Conservation (phyloP, 805 yeast species). For the Myxozyma monticola region DNA sequence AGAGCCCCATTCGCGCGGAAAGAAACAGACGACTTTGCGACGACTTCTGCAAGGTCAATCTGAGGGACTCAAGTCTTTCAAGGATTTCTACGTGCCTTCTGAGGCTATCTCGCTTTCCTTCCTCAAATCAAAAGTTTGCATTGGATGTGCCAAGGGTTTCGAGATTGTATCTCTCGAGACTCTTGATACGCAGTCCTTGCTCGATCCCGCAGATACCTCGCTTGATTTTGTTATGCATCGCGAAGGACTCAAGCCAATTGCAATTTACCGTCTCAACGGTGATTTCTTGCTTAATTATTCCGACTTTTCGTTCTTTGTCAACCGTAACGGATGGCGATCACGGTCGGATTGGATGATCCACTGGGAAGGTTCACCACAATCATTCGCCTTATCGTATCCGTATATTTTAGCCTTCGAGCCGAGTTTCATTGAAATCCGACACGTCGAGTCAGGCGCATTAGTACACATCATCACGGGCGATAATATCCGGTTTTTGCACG, state of each 20-base stretch:
- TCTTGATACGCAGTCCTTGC: slow-evolving; percentile 79
- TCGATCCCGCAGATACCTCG: slow-evolving; percentile 98
- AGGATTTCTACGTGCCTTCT: slow-evolving; percentile 78
- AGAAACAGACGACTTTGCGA: slow-evolving; percentile 44
- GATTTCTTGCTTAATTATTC: slow-evolving; percentile 87
- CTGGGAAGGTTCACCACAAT: slow-evolving; percentile 96
- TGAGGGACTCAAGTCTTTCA: slow-evolving; percentile 67
- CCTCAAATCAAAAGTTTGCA: slow-evolving; percentile 81
- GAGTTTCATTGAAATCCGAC: slow-evolving; percentile 86
- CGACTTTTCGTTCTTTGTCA: slow-evolving; percentile 92
- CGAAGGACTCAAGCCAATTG: slow-evolving; percentile 83
- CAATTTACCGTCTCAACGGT: slow-evolving; percentile 84
- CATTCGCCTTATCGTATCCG: slow-evolving; percentile 92
- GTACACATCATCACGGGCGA: slow-evolving; percentile 90
- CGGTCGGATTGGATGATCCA: slow-evolving; percentile 89
- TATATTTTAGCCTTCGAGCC: slow-evolving; percentile 87
- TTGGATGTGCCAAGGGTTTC: slow-evolving; percentile 95
- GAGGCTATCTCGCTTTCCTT: slow-evolving; percentile 93
- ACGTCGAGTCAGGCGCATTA: slow-evolving; percentile 82
- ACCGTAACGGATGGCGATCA: slow-evolving; percentile 94
- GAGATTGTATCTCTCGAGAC: slow-evolving; percentile 87
- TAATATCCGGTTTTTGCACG: slow-evolving; percentile 78
- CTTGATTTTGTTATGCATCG: slow-evolving; percentile 86
- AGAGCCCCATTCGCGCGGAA: slow-evolving; percentile 53
- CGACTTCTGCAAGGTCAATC: slow-evolving; percentile 45